phyloP scores from a whole-genome alignment of 805 yeast species.

The Suhomyces canberraensis region DNA sequence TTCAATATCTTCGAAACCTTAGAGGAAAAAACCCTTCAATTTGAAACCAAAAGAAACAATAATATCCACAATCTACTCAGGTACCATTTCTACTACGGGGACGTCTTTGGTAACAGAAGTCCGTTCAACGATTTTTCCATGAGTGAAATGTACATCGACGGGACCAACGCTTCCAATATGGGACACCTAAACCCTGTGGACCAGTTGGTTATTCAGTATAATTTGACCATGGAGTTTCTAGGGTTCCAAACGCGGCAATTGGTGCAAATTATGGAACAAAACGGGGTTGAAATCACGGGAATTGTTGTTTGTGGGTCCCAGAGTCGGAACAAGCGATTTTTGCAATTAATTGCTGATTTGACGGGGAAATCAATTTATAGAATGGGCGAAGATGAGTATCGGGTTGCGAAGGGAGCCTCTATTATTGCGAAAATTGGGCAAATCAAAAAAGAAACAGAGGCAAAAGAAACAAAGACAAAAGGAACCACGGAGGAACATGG shows the following conservation, averaged over 20 bases:
- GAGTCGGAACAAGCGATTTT: constrained; percentile 43
- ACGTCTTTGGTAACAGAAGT: constrained; percentile 55
- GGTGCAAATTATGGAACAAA: constrained; percentile 19
- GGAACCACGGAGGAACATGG: too few species aligned
- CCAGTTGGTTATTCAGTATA: constrained; percentile 38
- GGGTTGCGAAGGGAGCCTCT: constrained; percentile 26
- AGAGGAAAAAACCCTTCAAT: constrained; percentile 18
- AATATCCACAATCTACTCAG: constrained; percentile 25
- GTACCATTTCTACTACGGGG: constrained; percentile 49
- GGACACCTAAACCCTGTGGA: not conserved
- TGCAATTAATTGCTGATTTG: constrained; percentile 18
- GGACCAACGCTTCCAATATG: constrained; percentile 20
- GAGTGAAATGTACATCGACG: constrained; percentile 51
- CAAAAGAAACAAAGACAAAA: too few species aligned
- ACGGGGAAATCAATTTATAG: constrained; percentile 9
- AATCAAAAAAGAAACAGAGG: too few species aligned
- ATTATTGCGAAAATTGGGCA: constrained; percentile 11
- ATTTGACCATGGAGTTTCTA: constrained; percentile 47
- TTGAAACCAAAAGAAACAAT: constrained; percentile 18
- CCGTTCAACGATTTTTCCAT: constrained; percentile 50
- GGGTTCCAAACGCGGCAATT: constrained; percentile 49
- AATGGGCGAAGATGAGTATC: constrained; percentile 11
- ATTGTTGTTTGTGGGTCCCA: constrained; percentile 54
- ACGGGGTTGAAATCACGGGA: constrained; percentile 21
- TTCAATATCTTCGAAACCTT: constrained; percentile 16